Base-by-base conservation (phyloP, 2,329 filamentous ascomycete genomes). In the Aspergillus luchuensis region DNA sequence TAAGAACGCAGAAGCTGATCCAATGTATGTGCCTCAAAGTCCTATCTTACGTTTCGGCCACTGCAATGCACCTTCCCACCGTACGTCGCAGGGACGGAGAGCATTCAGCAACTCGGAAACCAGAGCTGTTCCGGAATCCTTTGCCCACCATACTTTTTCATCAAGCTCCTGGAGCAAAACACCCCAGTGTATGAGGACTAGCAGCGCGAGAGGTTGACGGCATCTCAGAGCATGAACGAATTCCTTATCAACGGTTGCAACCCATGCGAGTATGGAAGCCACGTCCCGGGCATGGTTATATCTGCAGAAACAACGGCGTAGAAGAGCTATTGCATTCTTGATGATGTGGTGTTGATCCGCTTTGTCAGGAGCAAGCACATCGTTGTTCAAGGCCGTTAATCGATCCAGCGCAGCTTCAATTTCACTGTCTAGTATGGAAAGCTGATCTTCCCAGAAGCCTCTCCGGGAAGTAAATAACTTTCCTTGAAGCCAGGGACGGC, bases 381-480 rank as follows among this genome's bases (percentile, higher is more conserved):
- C 67, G 30, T 76, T 67, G 25, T 74, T 74, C 23, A 76, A 50
- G 2, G 64, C 53, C 2, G 60, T 64, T 6, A 77, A 60, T 49
- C 68, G 66, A 39, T 69, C 59, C 11, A 77, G 63, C 7, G 74
- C 74, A 19, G 56, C 48, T 21, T 69, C 62, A 0, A 69, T 72
- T 5, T 70, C 69, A 2, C 23, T 36, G 30, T 76, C 74, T 25
- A 74, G 33, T 17, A 57, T 58, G 4, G 55, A 55, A 1, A 25
- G 57, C 15, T 10, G 75, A 73, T 21, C 77, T 67, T 6, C 77
- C 80, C 79, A 81, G 82, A 63, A 81, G 19, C 72, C 71, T 0
- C 67, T 67, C 41, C 76, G 79, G 3, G 75, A 75, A 23, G 75
- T 80, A 68, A 84, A 85, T 1, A 85, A 72, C 74, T 81, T 83